Evolutionary conservation across 2,329 filamentous ascomycete species (phyloP), one percentile per base, ranked within the genome.

Genomic region (Calonectria honghensis): DNA sequence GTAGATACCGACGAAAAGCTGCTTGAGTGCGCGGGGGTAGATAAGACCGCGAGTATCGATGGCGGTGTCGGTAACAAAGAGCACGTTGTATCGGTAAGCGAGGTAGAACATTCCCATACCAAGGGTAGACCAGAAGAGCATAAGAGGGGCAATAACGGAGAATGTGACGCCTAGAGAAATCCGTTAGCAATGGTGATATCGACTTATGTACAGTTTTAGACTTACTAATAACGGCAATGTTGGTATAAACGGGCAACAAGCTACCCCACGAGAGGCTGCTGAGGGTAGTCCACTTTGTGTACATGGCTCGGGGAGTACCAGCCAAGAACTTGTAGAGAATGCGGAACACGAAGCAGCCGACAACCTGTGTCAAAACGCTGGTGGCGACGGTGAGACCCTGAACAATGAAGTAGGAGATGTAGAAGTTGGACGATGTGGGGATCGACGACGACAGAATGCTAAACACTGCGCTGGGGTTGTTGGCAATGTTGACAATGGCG

Each of bases 371-470:
- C 16, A 98, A 85, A 16, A 93, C 91, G 68, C 92, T 90, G 0
- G 94, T 90, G n/a, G 95, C 93, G 77, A 96, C 91, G 0, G 92
- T 93, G 64, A 98, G 87, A 66, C 95, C 96, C 84, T 98, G 95
- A 1, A 98, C 88, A 51, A 98, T 92, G 78, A 98, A 96, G 86
- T 97, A 98, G 18, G 85, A 95, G 68, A 98, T 93, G 86, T 98
- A 99, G 82, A 98, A 97, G 87, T 98, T 98, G 76, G 96, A 96
- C 0, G 95, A 93, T 54, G 91, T 93, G 16, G 97, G 97, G 24
- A 99, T 88, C 66, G 94, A 92, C 13, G 88, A 83, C 1, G 95
- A 93, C 13, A 98, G 88, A 67, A 96, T 86, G 3, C 81, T 85
- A 0, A 95, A 92, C 31, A 93, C 91, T 1, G 85, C 85, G 9